Evolutionary conservation across 176 grass and related monocot species (phyloP), one percentile per base, ranked within the genome.

Genomic region (Echinochloa phyllopogon): DNA sequence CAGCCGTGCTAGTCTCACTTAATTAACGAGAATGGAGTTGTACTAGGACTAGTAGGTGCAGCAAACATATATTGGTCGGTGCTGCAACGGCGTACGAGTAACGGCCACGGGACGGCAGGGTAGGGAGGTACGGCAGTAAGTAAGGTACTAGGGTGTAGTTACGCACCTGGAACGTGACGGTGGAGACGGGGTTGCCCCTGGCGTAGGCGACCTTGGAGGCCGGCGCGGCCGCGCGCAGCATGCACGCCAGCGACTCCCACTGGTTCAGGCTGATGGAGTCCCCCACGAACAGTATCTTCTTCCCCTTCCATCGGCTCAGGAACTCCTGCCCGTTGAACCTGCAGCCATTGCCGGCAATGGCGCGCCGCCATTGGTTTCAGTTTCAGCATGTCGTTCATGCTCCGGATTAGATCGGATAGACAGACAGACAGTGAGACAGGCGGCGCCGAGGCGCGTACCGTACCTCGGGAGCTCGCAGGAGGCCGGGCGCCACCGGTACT

Each of bases 241-340:
- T 99, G 91, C 96, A 99, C 58, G 86, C 82, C 20, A 99, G 89
- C 45, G 96, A 99, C 87, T 96, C 87, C 93, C 93, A 99, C 71
- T 99, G 96, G 87, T 96, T 99, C 83, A 94, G 65, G 93, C 93
- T 96, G 78, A 99, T 82, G 42, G 96, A 99, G 80, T 99, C 96
- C 27, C 96, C 96, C 50, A 99, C 96, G 82, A 99, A 99, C 93
- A 99, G 92, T 77, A 99, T 84, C 93, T 96, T 99, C 96, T 99
- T 99, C 67, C 96, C 93, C 80, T n/a, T 94, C 85, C 88, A 96
- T 18, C 18, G 92, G 52, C 17, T 70, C 69, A 99, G 41, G 2
- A 99, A 81, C 36, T 94, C 88, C 23, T 51, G 65, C 47, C 93
- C 96, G 25, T 91, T 64, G 68, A 99, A 99, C 87, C 96, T 98